phyloP scores from a whole-genome alignment of 768 basidiomycete genomes.

The Amanita polypyramis region DNA sequence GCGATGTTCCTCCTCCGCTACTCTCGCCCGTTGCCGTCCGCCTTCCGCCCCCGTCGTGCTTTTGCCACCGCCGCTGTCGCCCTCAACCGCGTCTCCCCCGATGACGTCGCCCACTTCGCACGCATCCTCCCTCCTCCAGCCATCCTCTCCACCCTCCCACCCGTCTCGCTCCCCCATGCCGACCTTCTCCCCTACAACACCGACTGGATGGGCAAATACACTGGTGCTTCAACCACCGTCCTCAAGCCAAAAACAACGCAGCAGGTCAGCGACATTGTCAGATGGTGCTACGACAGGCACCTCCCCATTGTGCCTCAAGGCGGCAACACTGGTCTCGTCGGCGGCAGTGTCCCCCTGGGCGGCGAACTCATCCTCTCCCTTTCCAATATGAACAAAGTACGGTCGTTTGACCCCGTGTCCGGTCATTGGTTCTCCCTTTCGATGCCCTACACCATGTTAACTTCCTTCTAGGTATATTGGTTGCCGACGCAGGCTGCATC shows the following conservation, averaged over 20 bases:
- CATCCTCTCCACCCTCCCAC: slow-evolving; percentile 58
- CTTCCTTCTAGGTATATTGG: slow-evolving; percentile 57
- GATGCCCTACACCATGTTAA: slow-evolving; percentile 7
- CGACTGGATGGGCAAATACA: slow-evolving; percentile 97
- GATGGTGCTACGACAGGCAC: slow-evolving; percentile 70
- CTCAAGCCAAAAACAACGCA: slow-evolving; percentile 81
- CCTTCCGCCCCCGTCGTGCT: slow-evolving; percentile 12
- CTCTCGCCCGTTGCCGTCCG: background rate
- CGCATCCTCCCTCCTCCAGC: slow-evolving; percentile 50
- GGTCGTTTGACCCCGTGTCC: slow-evolving; percentile 77
- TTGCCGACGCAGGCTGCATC: slow-evolving; percentile 91
- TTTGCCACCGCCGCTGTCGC: slow-evolving; percentile 16
- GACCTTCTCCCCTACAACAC: slow-evolving; percentile 76
- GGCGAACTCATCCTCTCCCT: slow-evolving; percentile 86
- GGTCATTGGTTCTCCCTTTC: slow-evolving; percentile 32
- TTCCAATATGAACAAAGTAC: slow-evolving; percentile 70
- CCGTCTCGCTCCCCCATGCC: slow-evolving; percentile 32
- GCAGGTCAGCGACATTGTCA: slow-evolving; percentile 82
- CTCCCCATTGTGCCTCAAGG: slow-evolving; percentile 96
- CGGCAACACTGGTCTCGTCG: slow-evolving; percentile 96
- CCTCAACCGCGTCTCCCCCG: slow-evolving; percentile 39
- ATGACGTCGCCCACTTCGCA: slow-evolving; percentile 62
- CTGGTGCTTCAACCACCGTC: slow-evolving; percentile 75
- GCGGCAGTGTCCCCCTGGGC: slow-evolving; percentile 81
- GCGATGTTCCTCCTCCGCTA: background rate